These are phyloP conservation scores for Penicillium sp. DNA, from an alignment of 2,329 filamentous ascomycete species.

Conservation along the genomic window DNA sequence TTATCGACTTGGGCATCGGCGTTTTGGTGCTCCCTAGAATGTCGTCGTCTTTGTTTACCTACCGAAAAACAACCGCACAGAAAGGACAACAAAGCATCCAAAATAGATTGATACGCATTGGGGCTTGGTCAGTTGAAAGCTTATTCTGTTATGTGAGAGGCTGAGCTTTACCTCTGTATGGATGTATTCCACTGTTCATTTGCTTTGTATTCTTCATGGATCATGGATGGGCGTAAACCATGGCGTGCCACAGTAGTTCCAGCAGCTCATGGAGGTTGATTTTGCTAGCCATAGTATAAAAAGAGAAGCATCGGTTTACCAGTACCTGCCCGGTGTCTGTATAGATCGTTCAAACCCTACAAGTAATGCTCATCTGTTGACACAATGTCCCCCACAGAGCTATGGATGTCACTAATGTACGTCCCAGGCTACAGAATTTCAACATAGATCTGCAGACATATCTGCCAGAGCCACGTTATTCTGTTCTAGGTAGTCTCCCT, in stretches of 20 bases:
- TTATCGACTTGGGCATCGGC: neutral
- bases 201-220: neutral
- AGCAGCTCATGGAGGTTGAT: no score
- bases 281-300: neutral
- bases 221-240: neutral
- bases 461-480: neutral
- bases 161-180: neutral
- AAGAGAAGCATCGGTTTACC: no score
- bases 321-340: neutral
- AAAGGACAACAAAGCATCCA: neutral
- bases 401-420: neutral
- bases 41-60: no score
- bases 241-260: no score
- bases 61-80: neutral
- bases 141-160: neutral
- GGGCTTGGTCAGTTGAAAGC: neutral
- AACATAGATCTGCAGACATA: no score
- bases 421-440: neutral
- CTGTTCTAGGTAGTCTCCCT: no score
- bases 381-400: neutral
- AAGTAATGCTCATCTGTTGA: no score
- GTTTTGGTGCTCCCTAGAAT: neutral
- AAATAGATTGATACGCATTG: conserved; percentile 1
- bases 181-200: neutral
- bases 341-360: neutral